Evolutionary conservation across 768 basidiomycete species (phyloP).

Genomic region (Myochromella boudieri): DNA sequence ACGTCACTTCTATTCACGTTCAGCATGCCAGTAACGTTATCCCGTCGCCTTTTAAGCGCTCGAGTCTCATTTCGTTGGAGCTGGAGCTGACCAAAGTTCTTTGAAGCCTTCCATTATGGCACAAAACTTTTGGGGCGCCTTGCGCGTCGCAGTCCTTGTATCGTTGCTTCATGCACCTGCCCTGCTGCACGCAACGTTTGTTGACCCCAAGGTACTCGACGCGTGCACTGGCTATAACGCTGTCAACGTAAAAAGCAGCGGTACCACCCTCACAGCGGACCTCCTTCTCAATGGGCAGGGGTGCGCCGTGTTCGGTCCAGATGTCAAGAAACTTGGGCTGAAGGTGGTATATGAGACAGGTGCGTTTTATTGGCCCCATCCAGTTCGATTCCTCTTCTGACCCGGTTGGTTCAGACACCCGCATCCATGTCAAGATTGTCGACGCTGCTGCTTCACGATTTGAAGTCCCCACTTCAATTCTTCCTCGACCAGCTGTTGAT

Average conservation of each 20-base stretch:
- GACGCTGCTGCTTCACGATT: conserved; percentile 52
- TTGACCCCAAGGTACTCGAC: conserved; percentile 43
- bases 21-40: too few species aligned
- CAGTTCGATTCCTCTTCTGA: not conserved
- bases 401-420: conserved; percentile 37
- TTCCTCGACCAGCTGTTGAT: conserved; percentile 48
- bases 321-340: conserved; percentile 46
- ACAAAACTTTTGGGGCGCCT: too few species aligned
- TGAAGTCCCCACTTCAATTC: conserved; percentile 62
- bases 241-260: conserved; percentile 37
- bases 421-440: conserved; percentile 65
- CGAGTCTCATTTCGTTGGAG: too few species aligned
- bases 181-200: conserved; percentile 15
- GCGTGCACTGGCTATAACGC: conserved; percentile 63
- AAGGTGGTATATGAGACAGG: conserved; percentile 61
- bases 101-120: too few species aligned
- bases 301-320: conserved; percentile 62
- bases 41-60: too few species aligned
- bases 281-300: conserved; percentile 49
- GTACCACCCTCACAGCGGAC: conserved; percentile 46
- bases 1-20: too few species aligned
- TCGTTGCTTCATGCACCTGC: conserved; percentile 4
- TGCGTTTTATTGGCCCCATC: conserved; percentile 23
- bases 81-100: too few species aligned
- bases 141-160: conserved; percentile 4